These are phyloP conservation scores for Penicillium sp. DNA, from an alignment of 2,329 filamentous ascomycete genomes.

Conservation along the genomic window DNA sequence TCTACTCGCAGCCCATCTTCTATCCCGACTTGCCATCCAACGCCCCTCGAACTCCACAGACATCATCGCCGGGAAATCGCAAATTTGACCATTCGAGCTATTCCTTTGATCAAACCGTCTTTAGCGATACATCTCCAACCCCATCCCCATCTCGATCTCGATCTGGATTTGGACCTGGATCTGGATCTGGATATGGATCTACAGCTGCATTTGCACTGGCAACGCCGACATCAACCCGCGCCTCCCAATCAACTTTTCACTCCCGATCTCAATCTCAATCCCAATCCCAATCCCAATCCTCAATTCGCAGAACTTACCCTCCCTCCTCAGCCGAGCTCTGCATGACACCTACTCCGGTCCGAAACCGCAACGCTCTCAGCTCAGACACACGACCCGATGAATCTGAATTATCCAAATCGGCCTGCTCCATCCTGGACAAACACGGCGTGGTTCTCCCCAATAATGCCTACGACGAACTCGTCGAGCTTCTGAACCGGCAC, in stretches of 20 bases:
- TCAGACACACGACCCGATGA: constrained; percentile 15
- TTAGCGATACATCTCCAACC: too few relatives aligned
- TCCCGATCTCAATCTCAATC: neutral
- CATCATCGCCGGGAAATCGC: constrained; percentile 35
- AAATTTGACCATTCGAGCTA: constrained; percentile 12
- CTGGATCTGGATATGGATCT: too few relatives aligned
- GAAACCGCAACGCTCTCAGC: constrained; percentile 25
- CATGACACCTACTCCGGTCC: constrained; percentile 29
- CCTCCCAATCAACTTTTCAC: constrained; percentile 7
- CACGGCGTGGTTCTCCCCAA: constrained; percentile 30
- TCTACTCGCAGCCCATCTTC: constrained; percentile 27
- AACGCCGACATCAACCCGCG: constrained; percentile 10
- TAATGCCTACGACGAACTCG: constrained; percentile 31
- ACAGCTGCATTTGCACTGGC: constrained; percentile 1
- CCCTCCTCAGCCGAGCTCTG: constrained; percentile 26
- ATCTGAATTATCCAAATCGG: constrained; percentile 18
- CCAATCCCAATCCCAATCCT: constrained; percentile 12
- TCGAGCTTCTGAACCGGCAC: constrained; percentile 48
- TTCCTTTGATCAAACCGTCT: neutral
- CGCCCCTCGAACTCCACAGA: constrained; percentile 25
- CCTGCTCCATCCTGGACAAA: constrained; percentile 30
- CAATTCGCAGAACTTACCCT: constrained; percentile 7
- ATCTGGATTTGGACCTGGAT: too few relatives aligned
- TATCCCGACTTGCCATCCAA: constrained; percentile 34
- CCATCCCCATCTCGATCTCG: too few relatives aligned